Conservation (phyloP, 2,329 filamentous ascomycete genomes). For the Pestalotiopsis sp. region DNA sequence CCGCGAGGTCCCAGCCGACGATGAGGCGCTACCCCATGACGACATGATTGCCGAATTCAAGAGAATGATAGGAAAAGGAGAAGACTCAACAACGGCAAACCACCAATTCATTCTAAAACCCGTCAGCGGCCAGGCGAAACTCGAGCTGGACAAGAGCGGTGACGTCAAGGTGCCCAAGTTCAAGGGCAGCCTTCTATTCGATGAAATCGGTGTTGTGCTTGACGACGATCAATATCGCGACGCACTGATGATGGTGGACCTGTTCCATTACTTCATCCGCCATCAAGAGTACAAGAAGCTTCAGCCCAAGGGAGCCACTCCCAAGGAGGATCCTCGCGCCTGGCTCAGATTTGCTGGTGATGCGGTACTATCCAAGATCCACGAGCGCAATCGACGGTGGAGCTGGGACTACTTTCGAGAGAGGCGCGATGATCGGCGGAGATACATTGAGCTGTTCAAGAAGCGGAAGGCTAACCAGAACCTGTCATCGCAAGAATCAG, state of each 20-base stretch:
- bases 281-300: slow-evolving; percentile 96
- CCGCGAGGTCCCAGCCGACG: slow-evolving; percentile 66
- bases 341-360: slow-evolving; percentile 93
- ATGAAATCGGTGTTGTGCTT: slow-evolving; percentile 96
- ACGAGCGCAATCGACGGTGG: slow-evolving; percentile 90
- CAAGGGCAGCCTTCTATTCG: slow-evolving; percentile 90
- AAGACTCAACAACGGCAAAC: slow-evolving; percentile 53
- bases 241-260: slow-evolving; percentile 94
- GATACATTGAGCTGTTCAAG: slow-evolving; percentile 95
- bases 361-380: slow-evolving; percentile 89
- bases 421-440: slow-evolving; percentile 82
- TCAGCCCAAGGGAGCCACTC: slow-evolving; percentile 78
- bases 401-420: slow-evolving; percentile 96
- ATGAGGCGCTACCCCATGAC: slow-evolving; percentile 69
- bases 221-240: slow-evolving; percentile 98
- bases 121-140: slow-evolving; percentile 90
- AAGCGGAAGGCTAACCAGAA: slow-evolving; percentile 81
- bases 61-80: slow-evolving; percentile 75
- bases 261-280: slow-evolving; percentile 97
- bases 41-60: slow-evolving; percentile 80
- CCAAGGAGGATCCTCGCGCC: slow-evolving; percentile 87
- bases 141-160: slow-evolving; percentile 93
- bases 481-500: slow-evolving; percentile 69
- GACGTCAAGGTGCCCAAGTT: slow-evolving; percentile 79
- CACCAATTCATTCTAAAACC: slow-evolving; percentile 97